These are phyloP conservation scores for Trichoderma breve DNA, from an alignment of 2,329 filamentous ascomycete species.

Conservation along the genomic window DNA sequence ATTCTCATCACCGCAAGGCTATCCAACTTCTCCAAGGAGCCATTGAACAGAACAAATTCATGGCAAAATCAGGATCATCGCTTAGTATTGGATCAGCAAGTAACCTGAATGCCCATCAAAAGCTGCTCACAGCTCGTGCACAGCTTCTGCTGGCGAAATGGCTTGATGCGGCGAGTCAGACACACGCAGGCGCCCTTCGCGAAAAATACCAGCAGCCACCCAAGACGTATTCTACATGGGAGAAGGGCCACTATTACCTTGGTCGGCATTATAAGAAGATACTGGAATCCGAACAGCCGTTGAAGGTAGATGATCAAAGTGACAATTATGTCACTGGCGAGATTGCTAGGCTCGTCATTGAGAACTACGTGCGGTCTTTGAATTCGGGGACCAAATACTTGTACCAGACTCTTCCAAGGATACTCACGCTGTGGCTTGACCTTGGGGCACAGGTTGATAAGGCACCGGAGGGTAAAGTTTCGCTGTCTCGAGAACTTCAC, in stretches of 20 bases:
- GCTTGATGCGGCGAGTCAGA: constrained; percentile 93
- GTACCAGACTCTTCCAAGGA: constrained; percentile 87
- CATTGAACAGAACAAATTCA: constrained; percentile 77
- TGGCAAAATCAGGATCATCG: constrained; percentile 44
- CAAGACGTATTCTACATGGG: constrained; percentile 72
- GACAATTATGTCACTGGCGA: constrained; percentile 78
- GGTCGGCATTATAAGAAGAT: constrained; percentile 97
- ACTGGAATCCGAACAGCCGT: constrained; percentile 79
- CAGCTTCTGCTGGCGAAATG: constrained; percentile 91
- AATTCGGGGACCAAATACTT: constrained; percentile 91
- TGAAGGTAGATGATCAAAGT: constrained; percentile 73
- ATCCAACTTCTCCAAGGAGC: constrained; percentile 88
- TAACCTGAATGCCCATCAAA: constrained; percentile 49
- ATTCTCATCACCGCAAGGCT: constrained; percentile 89
- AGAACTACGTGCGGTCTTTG: constrained; percentile 87
- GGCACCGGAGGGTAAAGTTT: constrained; percentile 54
- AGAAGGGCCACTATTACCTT: constrained; percentile 96
- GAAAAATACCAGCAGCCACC: constrained; percentile 80
- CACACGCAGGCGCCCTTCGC: constrained; percentile 75
- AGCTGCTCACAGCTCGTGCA: constrained; percentile 69
- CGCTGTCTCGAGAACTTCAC: constrained; percentile 51
- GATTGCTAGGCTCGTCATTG: constrained; percentile 81
- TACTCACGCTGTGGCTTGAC: constrained; percentile 92
- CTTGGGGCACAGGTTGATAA: constrained; percentile 74
- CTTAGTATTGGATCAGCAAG: constrained; percentile 35